phyloP scores from a whole-genome alignment of 108 stramenopile species.

The Cyclotella baltica region DNA sequence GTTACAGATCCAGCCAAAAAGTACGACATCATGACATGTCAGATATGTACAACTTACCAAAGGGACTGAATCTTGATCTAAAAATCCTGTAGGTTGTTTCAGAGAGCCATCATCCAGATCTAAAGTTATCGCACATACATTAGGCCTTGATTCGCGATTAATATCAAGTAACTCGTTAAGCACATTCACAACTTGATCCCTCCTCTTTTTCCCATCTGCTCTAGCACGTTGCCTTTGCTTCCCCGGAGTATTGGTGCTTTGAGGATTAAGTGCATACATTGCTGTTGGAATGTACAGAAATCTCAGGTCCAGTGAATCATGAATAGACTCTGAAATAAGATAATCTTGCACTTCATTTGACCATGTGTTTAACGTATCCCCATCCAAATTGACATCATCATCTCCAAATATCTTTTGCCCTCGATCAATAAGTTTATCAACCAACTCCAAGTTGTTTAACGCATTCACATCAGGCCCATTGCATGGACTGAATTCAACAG shows the following conservation, averaged over 20 bases:
- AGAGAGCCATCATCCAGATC: conserved; percentile 84
- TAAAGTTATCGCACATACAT: conserved; percentile 58
- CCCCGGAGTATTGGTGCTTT: conserved; percentile 76
- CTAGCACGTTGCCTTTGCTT: conserved; percentile 88
- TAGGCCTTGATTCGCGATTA: not conserved
- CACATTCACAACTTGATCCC: conserved; percentile 58
- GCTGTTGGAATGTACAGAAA: conserved; percentile 91
- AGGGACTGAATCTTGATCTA: conserved; percentile 50
- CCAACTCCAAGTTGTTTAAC: conserved; percentile 51
- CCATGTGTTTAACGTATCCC: conserved; percentile 26
- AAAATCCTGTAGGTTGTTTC: conserved; percentile 66
- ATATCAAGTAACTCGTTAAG: conserved; percentile 52
- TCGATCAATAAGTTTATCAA: conserved; percentile 34
- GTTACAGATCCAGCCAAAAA: not conserved
- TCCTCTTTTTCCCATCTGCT: conserved; percentile 82
- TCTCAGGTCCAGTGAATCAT: conserved; percentile 42
- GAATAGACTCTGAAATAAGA: conserved; percentile 1
- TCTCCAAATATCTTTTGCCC: conserved; percentile 13
- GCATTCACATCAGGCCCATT: conserved; percentile 67
- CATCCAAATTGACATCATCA: not conserved
- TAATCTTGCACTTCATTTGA: conserved; percentile 23
- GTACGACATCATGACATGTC: not conserved
- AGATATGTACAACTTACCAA: conserved; percentile 22
- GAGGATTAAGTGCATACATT: conserved; percentile 80
- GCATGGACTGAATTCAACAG: conserved; percentile 76